phyloP scores from a whole-genome alignment of 768 basidiomycete species.

The Calocybe gangraenosa region DNA sequence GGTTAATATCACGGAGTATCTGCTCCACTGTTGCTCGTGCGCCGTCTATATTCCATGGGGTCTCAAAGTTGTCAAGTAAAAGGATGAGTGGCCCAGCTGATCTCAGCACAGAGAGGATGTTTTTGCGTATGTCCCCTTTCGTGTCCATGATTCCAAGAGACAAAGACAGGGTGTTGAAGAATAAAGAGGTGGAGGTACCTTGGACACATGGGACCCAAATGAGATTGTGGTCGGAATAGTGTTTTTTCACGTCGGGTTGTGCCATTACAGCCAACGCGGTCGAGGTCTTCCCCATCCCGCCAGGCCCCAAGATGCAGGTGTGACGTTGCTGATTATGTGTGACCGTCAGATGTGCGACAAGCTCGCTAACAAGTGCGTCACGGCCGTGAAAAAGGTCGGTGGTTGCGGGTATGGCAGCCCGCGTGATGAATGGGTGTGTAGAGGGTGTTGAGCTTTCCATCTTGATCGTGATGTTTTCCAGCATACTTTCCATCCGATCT shows the following conservation, averaged over 20 bases:
- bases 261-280: conserved; percentile 30
- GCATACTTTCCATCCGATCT: neutral
- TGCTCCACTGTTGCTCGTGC: conserved; percentile 17
- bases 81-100: conserved; percentile 11
- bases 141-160: conserved; percentile 17
- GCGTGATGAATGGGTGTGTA: conserved; percentile 14
- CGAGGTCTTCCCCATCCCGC: conserved; percentile 37
- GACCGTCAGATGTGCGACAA: conserved; percentile 5
- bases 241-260: conserved; percentile 14
- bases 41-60: conserved; percentile 26
- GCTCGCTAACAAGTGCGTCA: conserved; percentile 15
- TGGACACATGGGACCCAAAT: conserved; percentile 32
- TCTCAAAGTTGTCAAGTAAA: conserved; percentile 38
- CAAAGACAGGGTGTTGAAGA: conserved; percentile 19
- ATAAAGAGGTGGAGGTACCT: conserved; percentile 20
- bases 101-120: conserved; percentile 19
- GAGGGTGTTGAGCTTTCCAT: neutral
- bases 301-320: conserved; percentile 22
- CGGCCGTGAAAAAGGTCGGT: conserved; percentile 19
- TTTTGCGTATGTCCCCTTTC: conserved; percentile 16
- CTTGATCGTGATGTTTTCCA: neutral
- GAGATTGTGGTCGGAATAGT: conserved; percentile 15
- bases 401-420: conserved; percentile 8
- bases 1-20: conserved; percentile 1
- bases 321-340: conserved; percentile 3